Conservation (phyloP, 345 rosid genomes). For the Cardamine occulta region DNA sequence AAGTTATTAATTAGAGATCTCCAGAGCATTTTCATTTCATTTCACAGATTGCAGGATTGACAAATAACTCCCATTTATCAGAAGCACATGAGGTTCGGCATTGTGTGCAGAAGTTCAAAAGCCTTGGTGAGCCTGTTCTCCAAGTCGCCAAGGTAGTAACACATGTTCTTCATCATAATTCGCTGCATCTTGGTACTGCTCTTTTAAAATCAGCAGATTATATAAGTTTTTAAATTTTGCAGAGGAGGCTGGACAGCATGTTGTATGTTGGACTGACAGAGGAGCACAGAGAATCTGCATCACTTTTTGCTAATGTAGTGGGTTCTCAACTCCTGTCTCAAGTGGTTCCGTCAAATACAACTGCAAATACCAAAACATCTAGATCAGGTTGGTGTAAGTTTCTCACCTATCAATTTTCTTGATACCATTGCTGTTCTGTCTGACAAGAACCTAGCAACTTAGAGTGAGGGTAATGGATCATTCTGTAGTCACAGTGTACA, state of each 20-base stretch:
- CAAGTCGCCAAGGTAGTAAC: conserved; percentile 83
- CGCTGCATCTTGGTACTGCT: conserved; percentile 12
- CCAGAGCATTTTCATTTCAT: conserved; percentile 44
- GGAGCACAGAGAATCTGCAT: conserved; percentile 91
- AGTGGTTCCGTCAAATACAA: conserved; percentile 45
- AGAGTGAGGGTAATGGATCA: conserved; percentile 16
- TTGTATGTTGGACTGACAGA: conserved; percentile 94
- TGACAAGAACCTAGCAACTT: conserved; percentile 21
- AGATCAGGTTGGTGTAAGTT: conserved; percentile 44
- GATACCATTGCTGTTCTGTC: conserved; percentile 2
- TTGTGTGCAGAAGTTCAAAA: conserved; percentile 73
- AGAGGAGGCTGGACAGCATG: conserved; percentile 96
- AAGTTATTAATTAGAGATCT: conserved; percentile 30
- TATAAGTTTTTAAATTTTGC: conserved; percentile 57
- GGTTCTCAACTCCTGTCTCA: conserved; percentile 93
- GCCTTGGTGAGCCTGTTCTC: conserved; percentile 78
- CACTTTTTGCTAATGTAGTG: conserved; percentile 88
- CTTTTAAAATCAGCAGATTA: conserved; percentile 45
- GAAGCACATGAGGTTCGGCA: conserved; percentile 86
- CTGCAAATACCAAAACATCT: conserved; percentile 39
- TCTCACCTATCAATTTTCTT: conserved; percentile 11
- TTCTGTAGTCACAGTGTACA: conserved; percentile 6
- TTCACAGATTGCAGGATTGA: conserved; percentile 89
- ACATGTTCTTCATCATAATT: conserved; percentile 23
- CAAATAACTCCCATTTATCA: conserved; percentile 77